These are phyloP conservation scores for Rhipidocladum racemiflorum DNA, from an alignment of 176 grass and related monocot species.

Conservation along the genomic window DNA sequence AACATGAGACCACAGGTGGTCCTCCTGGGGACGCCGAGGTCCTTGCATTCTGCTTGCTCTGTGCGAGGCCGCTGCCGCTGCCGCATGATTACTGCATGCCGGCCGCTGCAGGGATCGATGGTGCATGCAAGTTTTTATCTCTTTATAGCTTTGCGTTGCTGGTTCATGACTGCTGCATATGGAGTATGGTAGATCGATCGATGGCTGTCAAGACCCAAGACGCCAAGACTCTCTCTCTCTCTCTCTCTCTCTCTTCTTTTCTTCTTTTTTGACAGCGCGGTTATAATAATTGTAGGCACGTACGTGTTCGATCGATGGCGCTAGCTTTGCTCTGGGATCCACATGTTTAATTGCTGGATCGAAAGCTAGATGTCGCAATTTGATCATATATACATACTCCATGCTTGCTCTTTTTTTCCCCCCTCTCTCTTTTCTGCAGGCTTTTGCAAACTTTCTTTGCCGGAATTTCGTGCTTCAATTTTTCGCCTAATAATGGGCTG, in stretches of 20 bases:
- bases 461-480: slow-evolving; percentile 19
- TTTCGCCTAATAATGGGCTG: neutral
- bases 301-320: slow-evolving; percentile 26
- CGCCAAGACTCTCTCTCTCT: fast-evolving
- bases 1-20: slow-evolving; percentile 51
- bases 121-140: slow-evolving; percentile 29
- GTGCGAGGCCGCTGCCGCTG: neutral
- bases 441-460: slow-evolving; percentile 27
- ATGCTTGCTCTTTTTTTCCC: neutral
- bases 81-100: slow-evolving; percentile 39
- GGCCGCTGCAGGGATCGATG: slow-evolving; percentile 16
- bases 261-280: neutral
- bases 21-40: slow-evolving; percentile 52
- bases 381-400: neutral
- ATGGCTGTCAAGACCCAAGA: neutral
- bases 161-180: neutral
- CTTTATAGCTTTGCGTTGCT: slow-evolving; percentile 16
- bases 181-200: neutral
- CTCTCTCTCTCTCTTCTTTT: neutral
- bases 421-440: neutral
- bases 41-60: slow-evolving; percentile 18
- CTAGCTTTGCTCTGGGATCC: slow-evolving; percentile 37
- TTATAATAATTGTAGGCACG: slow-evolving; percentile 19
- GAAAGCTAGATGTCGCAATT: slow-evolving; percentile 23
- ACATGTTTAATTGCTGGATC: slow-evolving; percentile 39